Evolutionary conservation across 805 yeast species (phyloP).

Genomic region (Candida caryicola): DNA sequence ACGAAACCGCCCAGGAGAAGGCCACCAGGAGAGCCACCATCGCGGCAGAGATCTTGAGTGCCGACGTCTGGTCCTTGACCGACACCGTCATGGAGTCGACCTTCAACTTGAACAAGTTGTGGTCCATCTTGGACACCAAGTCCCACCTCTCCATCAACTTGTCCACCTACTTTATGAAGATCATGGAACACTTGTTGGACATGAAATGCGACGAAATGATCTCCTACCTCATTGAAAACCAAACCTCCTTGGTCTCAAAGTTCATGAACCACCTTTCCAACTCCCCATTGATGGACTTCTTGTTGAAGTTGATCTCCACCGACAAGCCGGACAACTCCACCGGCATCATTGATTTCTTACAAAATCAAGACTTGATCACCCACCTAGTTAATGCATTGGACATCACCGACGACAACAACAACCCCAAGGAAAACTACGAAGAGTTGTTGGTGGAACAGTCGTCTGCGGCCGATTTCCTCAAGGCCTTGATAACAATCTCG

Average conservation of each 20-base stretch:
- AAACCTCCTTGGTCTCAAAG: conserved; percentile 38
- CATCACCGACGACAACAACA: conserved; percentile 10
- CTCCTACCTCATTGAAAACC: conserved; percentile 42
- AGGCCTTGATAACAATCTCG: conserved; percentile 45
- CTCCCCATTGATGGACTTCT: conserved; percentile 47
- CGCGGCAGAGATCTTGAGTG: conserved; percentile 85
- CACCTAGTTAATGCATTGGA: conserved; percentile 36
- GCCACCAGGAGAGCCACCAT: conserved; percentile 37
- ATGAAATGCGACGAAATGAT: conserved; percentile 50
- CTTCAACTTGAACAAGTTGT: conserved; percentile 62
- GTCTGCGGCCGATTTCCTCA: conserved; percentile 45
- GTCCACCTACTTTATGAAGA: conserved; percentile 87
- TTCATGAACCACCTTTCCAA: conserved; percentile 43
- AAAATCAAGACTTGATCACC: conserved; percentile 36
- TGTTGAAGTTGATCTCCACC: conserved; percentile 42
- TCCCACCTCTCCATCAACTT: conserved; percentile 69
- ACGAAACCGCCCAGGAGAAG: conserved; percentile 31
- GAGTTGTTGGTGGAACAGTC: conserved; percentile 31
- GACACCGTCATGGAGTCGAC: conserved; percentile 82
- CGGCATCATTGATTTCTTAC: conserved; percentile 45
- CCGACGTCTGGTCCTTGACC: conserved; percentile 92
- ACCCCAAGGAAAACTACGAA: conserved; percentile 14
- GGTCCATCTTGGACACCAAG: conserved; percentile 73
- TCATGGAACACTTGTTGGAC: conserved; percentile 63
- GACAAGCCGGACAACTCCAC: conserved; percentile 48